phyloP scores from a whole-genome alignment of 768 basidiomycete genomes.

The Boletus sp. region DNA sequence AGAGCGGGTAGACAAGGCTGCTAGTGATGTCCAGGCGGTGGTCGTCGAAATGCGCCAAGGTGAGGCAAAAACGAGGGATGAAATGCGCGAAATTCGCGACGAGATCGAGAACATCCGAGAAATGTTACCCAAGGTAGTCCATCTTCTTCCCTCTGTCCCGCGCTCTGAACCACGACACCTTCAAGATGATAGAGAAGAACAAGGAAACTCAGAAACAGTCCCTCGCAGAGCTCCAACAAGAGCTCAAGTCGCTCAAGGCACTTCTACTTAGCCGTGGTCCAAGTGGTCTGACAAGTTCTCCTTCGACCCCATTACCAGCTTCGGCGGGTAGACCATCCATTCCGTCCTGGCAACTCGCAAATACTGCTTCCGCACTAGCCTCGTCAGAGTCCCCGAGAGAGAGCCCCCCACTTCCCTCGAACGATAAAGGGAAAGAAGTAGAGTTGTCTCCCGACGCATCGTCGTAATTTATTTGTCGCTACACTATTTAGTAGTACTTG shows the following conservation, averaged over 20 bases:
- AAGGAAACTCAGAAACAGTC: slow-evolving; percentile 83
- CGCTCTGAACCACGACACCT: not conserved
- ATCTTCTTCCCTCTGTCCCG: not conserved
- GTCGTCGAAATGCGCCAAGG: slow-evolving; percentile 76
- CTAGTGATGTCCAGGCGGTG: slow-evolving; percentile 67
- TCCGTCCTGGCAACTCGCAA: slow-evolving; percentile 87
- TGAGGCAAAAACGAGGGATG: slow-evolving; percentile 77
- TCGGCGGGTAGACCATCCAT: slow-evolving; percentile 67
- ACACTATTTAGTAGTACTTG: not conserved
- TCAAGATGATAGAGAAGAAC: slow-evolving; percentile 92
- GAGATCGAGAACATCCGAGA: slow-evolving; percentile 90
- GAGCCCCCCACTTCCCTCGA: slow-evolving; percentile 18
- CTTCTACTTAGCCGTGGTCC: slow-evolving; percentile 76
- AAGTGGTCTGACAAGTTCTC: slow-evolving; percentile 41
- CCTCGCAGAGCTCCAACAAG: slow-evolving; percentile 84
- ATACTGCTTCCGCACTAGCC: slow-evolving; percentile 27
- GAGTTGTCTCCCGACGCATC: slow-evolving; percentile 24
- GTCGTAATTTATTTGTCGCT: slow-evolving; percentile 17
- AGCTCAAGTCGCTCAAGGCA: slow-evolving; percentile 91
- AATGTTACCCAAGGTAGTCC: slow-evolving; percentile 84
- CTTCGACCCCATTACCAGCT: slow-evolving; percentile 50
- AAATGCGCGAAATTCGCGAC: slow-evolving; percentile 88
- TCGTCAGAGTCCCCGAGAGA: slow-evolving; percentile 14
- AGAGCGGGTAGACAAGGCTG: slow-evolving; percentile 44
- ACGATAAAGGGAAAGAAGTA: slow-evolving; percentile 63